Percentiles rank a stretch among this genome's conserved stretches.
phyloP scores from a whole-genome alignment of 768 basidiomycete genomes.

The Tricholoma bakamatsutake region DNA sequence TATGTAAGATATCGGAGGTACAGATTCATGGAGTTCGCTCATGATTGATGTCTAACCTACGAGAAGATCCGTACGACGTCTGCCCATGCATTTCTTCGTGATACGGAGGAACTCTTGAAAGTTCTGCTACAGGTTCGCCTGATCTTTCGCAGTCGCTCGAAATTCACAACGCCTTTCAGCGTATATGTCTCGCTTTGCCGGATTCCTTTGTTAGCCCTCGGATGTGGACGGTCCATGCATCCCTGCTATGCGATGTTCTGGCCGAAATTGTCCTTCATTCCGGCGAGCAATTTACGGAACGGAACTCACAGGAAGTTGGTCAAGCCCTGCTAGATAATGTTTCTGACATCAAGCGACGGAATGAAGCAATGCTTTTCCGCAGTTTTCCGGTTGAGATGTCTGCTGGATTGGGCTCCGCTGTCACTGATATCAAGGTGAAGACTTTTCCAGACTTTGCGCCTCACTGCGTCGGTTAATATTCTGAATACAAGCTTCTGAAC shows the following conservation, averaged over 20 bases:
- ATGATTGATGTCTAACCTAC: neutral
- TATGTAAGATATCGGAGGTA: slow-evolving; percentile 65
- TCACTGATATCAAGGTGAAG: slow-evolving; percentile 44
- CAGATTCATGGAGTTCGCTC: neutral
- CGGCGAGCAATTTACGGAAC: slow-evolving; percentile 30
- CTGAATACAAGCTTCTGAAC: slow-evolving; percentile 55
- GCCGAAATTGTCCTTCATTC: slow-evolving; percentile 30
- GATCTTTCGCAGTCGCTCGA: neutral
- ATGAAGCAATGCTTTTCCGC: slow-evolving; percentile 75
- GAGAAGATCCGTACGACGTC: slow-evolving; percentile 49
- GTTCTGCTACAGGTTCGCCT: slow-evolving; percentile 52
- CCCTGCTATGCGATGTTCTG: slow-evolving; percentile 42
- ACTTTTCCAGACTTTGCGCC: neutral
- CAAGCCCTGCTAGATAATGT: slow-evolving; percentile 52
- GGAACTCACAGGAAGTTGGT: slow-evolving; percentile 37
- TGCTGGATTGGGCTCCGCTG: slow-evolving; percentile 56
- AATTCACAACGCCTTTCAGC: slow-evolving; percentile 32
- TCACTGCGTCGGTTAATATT: slow-evolving; percentile 3
- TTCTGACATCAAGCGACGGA: slow-evolving; percentile 66
- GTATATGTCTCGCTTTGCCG: slow-evolving; percentile 62
- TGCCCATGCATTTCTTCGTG: slow-evolving; percentile 48
- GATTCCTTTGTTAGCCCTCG: slow-evolving; percentile 73
- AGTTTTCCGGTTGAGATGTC: slow-evolving; percentile 58
- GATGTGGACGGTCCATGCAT: slow-evolving; percentile 53
- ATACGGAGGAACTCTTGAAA: slow-evolving; percentile 48